Evolutionary conservation across 192 early-diverging fungal species (phyloP).

Genomic region (Coemansia sp.): DNA sequence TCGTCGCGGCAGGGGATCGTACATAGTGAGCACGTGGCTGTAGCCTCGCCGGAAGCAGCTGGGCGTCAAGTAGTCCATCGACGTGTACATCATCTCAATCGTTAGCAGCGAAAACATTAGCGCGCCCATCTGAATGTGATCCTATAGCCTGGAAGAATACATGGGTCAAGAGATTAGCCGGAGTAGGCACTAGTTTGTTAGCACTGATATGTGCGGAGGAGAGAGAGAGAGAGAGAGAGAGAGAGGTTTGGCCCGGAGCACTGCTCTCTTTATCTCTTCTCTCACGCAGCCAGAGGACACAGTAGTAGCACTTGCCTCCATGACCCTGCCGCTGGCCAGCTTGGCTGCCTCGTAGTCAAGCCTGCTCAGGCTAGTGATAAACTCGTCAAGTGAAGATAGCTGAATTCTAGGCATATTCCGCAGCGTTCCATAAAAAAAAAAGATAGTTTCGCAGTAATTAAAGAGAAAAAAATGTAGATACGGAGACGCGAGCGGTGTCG

Average conservation of each 20-base stretch:
- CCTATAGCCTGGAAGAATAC: constrained; percentile 21
- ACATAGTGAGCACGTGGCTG: constrained; percentile 46
- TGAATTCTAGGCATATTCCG: constrained; percentile 45
- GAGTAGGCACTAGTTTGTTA: neutral
- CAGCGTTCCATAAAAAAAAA: constrained; percentile 20
- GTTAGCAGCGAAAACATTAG: constrained; percentile 56
- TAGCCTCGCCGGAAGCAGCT: constrained; percentile 49
- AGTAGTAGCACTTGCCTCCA: constrained; percentile 41
- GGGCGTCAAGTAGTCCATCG: constrained; percentile 55
- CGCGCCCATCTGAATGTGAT: constrained; percentile 51
- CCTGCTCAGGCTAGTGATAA: constrained; percentile 46
- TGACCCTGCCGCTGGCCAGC: constrained; percentile 51
- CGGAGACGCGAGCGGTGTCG: neutral
- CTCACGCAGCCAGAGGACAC: neutral
- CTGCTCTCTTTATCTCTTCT: neutral
- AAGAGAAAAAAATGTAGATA: neutral
- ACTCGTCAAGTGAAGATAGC: constrained; percentile 48
- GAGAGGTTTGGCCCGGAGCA: neutral
- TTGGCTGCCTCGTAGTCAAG: constrained; percentile 54
- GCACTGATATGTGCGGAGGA: neutral
- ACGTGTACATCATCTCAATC: constrained; percentile 57
- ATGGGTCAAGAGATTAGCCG: constrained; percentile 7
- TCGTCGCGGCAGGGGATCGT: constrained; percentile 35
- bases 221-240: no score
- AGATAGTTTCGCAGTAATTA: neutral